phyloP scores from a whole-genome alignment of 1,139 yeast species.

The Magnusiomyces fungicola region DNA sequence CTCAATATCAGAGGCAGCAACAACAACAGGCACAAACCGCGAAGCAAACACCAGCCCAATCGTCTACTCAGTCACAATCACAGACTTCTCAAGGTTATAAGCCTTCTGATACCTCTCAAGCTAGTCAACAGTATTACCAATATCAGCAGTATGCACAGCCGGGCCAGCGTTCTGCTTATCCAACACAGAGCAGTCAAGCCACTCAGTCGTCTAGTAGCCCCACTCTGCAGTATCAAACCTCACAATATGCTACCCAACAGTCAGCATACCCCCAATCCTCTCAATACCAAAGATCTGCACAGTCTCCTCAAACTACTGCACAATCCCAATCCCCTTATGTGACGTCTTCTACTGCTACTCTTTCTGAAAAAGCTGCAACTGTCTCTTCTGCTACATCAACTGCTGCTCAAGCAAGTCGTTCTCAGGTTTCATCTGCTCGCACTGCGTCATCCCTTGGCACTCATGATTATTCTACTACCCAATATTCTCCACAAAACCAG shows the following conservation, averaged over 20 bases:
- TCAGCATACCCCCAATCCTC: background rate
- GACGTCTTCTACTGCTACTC: background rate
- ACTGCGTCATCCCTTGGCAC: background rate
- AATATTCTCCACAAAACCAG: slow-evolving; percentile 4
- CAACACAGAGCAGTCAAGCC: too few relatives aligned
- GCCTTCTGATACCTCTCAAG: background rate
- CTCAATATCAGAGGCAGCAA: background rate
- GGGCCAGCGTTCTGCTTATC: too few relatives aligned
- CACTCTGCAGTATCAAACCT: background rate
- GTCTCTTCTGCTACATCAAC: background rate
- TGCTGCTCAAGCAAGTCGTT: background rate
- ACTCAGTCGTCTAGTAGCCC: background rate
- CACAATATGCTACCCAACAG: background rate
- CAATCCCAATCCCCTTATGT: background rate
- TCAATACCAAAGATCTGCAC: slow-evolving; percentile 3
- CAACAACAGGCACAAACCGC: background rate
- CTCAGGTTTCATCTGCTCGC: background rate
- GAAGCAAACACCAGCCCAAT: background rate
- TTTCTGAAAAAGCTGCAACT: background rate
- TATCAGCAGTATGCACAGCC: too few relatives aligned
- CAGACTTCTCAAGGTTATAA: background rate
- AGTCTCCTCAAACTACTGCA: background rate
- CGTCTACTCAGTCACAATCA: background rate
- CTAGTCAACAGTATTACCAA: background rate
- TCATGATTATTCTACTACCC: background rate